phyloP scores from a whole-genome alignment of 2,329 filamentous ascomycete species.

The Cladobotryum mycophilum region DNA sequence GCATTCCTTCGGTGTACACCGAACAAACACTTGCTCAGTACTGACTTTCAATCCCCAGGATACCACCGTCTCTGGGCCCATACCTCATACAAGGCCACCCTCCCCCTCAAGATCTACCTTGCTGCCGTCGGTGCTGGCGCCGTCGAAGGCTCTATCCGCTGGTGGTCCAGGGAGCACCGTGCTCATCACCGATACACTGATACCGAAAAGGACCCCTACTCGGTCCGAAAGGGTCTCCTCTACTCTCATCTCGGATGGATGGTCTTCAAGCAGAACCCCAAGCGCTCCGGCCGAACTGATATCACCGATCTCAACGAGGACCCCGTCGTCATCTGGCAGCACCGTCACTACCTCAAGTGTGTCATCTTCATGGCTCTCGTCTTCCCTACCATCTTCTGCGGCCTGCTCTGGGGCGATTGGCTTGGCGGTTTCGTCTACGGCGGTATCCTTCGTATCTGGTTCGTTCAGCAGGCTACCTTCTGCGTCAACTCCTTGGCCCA shows the following conservation, averaged over 20 bases:
- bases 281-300: slow-evolving; percentile 79
- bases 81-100: slow-evolving; percentile 70
- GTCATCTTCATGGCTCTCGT: slow-evolving; percentile 71
- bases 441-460: slow-evolving; percentile 80
- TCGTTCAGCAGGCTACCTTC: slow-evolving; percentile 88
- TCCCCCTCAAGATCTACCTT: slow-evolving; percentile 75
- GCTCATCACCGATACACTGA: slow-evolving; percentile 90
- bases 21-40: background rate
- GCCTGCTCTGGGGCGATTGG: slow-evolving; percentile 76
- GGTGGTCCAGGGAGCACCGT: slow-evolving; percentile 84
- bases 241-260: slow-evolving; percentile 83
- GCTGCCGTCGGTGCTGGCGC: slow-evolving; percentile 76
- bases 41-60: slow-evolving; percentile 13
- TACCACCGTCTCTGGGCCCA: slow-evolving; percentile 77
- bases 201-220: slow-evolving; percentile 88
- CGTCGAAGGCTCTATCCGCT: slow-evolving; percentile 78
- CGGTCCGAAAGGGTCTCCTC: slow-evolving; percentile 77
- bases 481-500: slow-evolving; percentile 88
- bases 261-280: slow-evolving; percentile 89
- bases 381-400: slow-evolving; percentile 69
- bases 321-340: slow-evolving; percentile 78
- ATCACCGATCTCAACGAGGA: slow-evolving; percentile 86
- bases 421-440: slow-evolving; percentile 76
- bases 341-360: slow-evolving; percentile 77
- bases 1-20: background rate